Conservation (phyloP, 2,329 filamentous ascomycete genomes). For the Pyrenochaeta sp. region DNA sequence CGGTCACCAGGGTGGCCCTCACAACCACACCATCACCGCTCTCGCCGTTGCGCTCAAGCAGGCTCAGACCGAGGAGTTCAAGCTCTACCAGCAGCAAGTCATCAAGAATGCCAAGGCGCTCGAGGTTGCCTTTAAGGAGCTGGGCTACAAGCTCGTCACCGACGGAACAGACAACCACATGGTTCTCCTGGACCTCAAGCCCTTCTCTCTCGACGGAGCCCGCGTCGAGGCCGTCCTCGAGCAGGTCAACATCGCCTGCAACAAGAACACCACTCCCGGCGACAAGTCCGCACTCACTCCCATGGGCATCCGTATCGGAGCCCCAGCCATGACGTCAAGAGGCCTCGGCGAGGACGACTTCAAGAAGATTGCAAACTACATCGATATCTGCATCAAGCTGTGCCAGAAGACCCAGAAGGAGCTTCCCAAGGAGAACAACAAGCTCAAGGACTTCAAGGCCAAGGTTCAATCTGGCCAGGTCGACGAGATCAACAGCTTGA, state of each 20-base stretch:
- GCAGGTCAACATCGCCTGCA: slow-evolving; percentile 93
- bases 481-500: slow-evolving; percentile 81
- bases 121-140: slow-evolving; percentile 68
- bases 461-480: slow-evolving; percentile 83
- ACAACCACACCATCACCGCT: slow-evolving; percentile 99
- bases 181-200: slow-evolving; percentile 89
- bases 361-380: slow-evolving; percentile 79
- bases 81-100: slow-evolving; percentile 88
- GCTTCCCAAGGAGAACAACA: slow-evolving; percentile 96
- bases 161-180: slow-evolving; percentile 98
- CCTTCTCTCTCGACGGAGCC: slow-evolving; percentile 84
- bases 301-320: slow-evolving; percentile 91
- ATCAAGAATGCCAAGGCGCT: slow-evolving; percentile 91
- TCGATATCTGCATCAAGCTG: slow-evolving; percentile 86
- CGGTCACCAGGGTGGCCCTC: slow-evolving; percentile 95
- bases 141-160: slow-evolving; percentile 88
- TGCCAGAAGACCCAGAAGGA: slow-evolving; percentile 84
- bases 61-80: slow-evolving; percentile 87
- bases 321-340: slow-evolving; percentile 95
- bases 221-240: slow-evolving; percentile 90
- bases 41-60: slow-evolving; percentile 94
- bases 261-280: slow-evolving; percentile 98
- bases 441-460: slow-evolving; percentile 99
- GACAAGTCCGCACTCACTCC: slow-evolving; percentile 93
- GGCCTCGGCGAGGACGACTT: slow-evolving; percentile 93